phyloP scores from a whole-genome alignment of 345 rosid species.

The Hibiscus trionum region DNA sequence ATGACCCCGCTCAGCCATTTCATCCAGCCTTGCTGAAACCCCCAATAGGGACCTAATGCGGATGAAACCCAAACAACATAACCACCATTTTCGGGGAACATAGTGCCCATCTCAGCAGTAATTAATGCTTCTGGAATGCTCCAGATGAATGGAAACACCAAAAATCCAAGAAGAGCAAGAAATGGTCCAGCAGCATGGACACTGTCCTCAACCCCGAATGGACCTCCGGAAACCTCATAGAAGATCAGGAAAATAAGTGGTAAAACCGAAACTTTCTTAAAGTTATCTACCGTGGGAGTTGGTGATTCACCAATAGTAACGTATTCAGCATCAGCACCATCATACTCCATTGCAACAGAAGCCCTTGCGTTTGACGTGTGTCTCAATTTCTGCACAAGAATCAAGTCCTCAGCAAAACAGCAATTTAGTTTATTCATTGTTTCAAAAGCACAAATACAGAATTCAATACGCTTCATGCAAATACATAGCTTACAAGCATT shows the following conservation, averaged over 20 bases:
- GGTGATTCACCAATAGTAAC: not conserved
- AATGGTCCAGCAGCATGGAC: not conserved
- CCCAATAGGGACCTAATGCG: constrained; percentile 8
- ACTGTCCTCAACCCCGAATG: not conserved
- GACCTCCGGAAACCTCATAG: constrained; percentile 2
- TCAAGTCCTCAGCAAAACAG: constrained; percentile 5
- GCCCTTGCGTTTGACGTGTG: not conserved
- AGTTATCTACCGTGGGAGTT: not conserved
- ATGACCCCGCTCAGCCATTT: constrained; percentile 7
- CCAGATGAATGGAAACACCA: constrained; percentile 8
- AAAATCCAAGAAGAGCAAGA: not conserved
- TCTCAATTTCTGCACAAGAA: not conserved
- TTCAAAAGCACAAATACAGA: not conserved
- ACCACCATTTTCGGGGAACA: constrained; percentile 11
- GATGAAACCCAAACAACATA: constrained; percentile 8
- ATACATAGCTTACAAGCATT: not conserved
- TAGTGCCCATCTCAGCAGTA: constrained; percentile 8
- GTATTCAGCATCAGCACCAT: not conserved
- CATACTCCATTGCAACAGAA: not conserved
- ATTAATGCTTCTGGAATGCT: constrained; percentile 5
- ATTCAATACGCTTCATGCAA: not conserved
- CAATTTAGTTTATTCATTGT: not conserved
- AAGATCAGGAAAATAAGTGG: constrained; percentile 5
- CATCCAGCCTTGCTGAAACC: constrained; percentile 12
- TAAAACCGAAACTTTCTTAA: not conserved